These are phyloP conservation scores for Periconia digitata DNA, from an alignment of 2,329 filamentous ascomycete species.

Conservation along the genomic window DNA sequence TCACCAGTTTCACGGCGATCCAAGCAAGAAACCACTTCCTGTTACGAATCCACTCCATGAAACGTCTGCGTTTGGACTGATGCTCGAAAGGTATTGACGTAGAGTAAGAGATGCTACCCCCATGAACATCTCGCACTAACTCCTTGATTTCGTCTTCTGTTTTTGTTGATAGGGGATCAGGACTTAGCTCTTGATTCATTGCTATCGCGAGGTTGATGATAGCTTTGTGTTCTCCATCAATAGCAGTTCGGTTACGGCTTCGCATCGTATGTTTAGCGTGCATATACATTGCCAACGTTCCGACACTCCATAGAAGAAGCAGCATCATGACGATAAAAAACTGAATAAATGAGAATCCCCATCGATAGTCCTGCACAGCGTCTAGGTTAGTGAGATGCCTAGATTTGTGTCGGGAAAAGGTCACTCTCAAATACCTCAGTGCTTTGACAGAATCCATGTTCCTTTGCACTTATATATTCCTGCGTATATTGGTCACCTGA, in stretches of 20 bases:
- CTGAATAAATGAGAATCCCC: slow-evolving; percentile 29
- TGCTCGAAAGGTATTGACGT: not conserved
- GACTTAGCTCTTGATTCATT: slow-evolving; percentile 10
- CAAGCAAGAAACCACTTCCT: not conserved
- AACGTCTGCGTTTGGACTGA: not conserved
- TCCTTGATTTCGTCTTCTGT: not conserved
- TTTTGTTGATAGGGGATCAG: not conserved
- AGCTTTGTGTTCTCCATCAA: slow-evolving; percentile 22
- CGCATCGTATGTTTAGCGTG: slow-evolving; percentile 9
- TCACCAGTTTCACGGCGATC: not conserved
- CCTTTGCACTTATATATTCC: not conserved
- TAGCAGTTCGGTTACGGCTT: slow-evolving; percentile 2
- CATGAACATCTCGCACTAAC: not conserved
- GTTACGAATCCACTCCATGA: not conserved
- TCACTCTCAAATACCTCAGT: not conserved
- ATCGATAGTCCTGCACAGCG: slow-evolving; percentile 16
- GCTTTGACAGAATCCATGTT: not conserved
- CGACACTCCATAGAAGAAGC: slow-evolving; percentile 18
- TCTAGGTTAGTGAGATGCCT: not conserved
- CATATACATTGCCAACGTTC: slow-evolving; percentile 19
- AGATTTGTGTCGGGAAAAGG: not conserved
- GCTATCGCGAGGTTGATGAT: slow-evolving; percentile 22
- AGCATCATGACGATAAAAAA: slow-evolving; percentile 16
- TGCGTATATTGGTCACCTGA: not conserved
- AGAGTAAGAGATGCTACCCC: not conserved